Evolutionary conservation across 331 rosid genomes (phyloP), one percentile per base, ranked within the genome.

Genomic region (Quercus lobata): DNA sequence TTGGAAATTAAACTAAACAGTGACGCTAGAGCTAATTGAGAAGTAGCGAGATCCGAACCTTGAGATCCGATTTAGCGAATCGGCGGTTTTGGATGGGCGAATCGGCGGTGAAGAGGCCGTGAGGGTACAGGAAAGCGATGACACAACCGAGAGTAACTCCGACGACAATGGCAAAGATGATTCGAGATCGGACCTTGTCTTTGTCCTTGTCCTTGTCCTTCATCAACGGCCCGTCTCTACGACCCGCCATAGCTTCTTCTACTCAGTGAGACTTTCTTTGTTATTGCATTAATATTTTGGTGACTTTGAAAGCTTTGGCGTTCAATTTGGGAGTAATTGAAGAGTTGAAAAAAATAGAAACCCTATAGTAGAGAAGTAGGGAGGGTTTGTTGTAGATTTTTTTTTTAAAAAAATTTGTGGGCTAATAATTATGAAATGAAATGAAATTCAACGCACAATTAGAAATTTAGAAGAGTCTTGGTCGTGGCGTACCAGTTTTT

Each of bases 131-230:
- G 77, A 90, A 83, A 32, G 97, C 97, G 72, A 89, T 86, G 85
- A 85, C 68, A 72, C 82, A 88, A 5, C 99, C 99, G 32, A 91
- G 72, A 35, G 90, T 77, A 78, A 93, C 85, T 75, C 97, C 99
- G 71, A 88, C 37, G 30, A 80, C 69, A 62, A 91, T 80, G 35
- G 97, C 94, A 7, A 46, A 41, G 56, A 53, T 66, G 69, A 95
- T 82, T 56, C 92, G 89, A 85, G 97, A 90, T 74, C 84, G 88
- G 5, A 80, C 73, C 57, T 65, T n/a, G 7, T 82, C 73, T 60
- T 65, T n/a, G 7, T 94, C 82, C 18, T 85, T 95, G 1, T 93
- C 99, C 81, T 89, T 95, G 1, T 93, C 99, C 81, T 89, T 80
- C 69, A 80, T 85, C 41, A 90, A 88, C 71, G 87, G 69, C 22